Conservation (phyloP, 2,329 filamentous ascomycete species). For the Aspergillus costaricaensis region DNA sequence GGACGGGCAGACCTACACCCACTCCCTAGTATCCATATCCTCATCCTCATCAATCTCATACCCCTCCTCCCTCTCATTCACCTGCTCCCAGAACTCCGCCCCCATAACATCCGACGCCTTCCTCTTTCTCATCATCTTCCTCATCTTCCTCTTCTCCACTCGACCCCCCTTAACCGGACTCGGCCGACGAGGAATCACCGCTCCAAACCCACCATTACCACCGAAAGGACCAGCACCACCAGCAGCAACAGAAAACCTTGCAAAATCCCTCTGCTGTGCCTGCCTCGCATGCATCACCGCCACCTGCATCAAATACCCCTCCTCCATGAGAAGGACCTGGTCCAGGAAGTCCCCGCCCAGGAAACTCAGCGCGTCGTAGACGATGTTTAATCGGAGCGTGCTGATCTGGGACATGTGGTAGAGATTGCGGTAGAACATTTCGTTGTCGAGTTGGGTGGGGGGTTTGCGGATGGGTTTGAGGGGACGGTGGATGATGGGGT, state of each 20-base stretch:
- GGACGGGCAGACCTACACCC: no score
- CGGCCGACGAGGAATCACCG: no score
- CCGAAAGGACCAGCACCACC: no score
- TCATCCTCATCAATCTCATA: conserved; percentile 5
- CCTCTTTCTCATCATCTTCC: background rate
- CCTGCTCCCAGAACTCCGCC: conserved; percentile 1
- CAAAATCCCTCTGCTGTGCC: no score
- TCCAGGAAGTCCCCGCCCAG: background rate
- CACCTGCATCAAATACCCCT: background rate
- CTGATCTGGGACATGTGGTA: conserved; percentile 8
- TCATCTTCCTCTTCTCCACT: no score
- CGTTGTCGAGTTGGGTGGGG: conserved; percentile 16
- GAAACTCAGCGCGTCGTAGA: conserved; percentile 8
- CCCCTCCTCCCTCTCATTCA: conserved; percentile 2
- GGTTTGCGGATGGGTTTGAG: conserved; percentile 14
- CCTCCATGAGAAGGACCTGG: background rate
- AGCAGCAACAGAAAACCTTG: no score
- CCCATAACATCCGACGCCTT: no score
- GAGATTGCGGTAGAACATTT: conserved; percentile 17
- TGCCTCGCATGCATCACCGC: background rate
- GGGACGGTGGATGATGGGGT: no score
- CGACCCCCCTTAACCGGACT: no score
- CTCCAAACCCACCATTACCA: no score
- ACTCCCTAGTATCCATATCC: no score
- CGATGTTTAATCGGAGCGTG: conserved; percentile 11